Evolutionary conservation across 345 rosid genomes (phyloP), one percentile per base, ranked within the genome.

Genomic region (Angophora floribunda): DNA sequence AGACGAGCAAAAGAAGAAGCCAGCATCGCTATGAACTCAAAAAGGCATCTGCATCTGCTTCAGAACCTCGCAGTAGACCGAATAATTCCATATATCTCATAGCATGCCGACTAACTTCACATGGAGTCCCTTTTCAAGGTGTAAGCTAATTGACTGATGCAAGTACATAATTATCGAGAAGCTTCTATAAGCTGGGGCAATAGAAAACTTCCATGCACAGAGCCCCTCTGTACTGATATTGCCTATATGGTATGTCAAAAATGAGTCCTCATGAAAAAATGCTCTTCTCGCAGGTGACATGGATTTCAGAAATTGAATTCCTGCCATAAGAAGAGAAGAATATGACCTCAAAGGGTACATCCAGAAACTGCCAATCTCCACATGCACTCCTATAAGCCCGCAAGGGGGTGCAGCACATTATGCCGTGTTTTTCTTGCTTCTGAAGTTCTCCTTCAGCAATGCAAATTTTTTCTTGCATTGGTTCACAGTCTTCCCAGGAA

Each of bases 401-500:
- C 28, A 75, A 41, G 49, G 84, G 84, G 84, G 24, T 75, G 84
- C 24, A 44, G 30, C 85, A 86, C 26, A 52, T 90, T 94, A 95
- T 59, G 50, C 91, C 7, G 91, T 88, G 30, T 49, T 93, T 92
- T 96, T 96, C 95, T 96, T 95, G 95, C 70, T 97, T 91, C 99
- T 93, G 87, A 98, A 95, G 90, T 85, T 95, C 90, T 97, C 99
- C 93, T 95, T 97, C 84, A 98, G 93, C 89, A 86, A 89, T 47
- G 99, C 92, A 88, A 97, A 94, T 87, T 98, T 97, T 93, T 95
- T 98, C 98, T 95, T 97, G 96, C 99, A 98, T 70, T 97, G 99
- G 89, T 91, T 95, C 91, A 95, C 89, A 10, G 97, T 95, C 91
- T 95, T 98, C 89, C 99, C 99, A 32, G 99, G 99, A 89, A 98